These are phyloP conservation scores for Fraxinus baroniana DNA, from an alignment of 305 asterid species.

Conservation along the genomic window DNA sequence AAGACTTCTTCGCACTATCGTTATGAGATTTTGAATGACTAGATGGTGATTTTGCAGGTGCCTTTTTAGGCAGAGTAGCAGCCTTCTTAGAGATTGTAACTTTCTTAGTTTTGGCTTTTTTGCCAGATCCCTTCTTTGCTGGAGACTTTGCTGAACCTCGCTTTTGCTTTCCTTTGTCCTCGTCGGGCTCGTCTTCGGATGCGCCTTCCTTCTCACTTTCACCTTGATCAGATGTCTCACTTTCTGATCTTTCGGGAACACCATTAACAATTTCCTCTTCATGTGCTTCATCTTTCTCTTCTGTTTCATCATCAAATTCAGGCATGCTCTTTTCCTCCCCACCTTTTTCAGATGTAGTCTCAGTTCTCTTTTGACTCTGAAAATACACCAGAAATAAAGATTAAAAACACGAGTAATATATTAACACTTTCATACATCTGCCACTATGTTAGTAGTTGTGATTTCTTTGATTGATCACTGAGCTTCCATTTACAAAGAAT, in stretches of 20 bases:
- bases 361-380: slow-evolving; percentile 56
- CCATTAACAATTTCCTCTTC: slow-evolving; percentile 40
- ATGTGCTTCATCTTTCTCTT: slow-evolving; percentile 42
- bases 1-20: slow-evolving; percentile 49
- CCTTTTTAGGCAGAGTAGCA: slow-evolving; percentile 45
- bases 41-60: slow-evolving; percentile 46
- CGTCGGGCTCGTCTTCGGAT: slow-evolving; percentile 42
- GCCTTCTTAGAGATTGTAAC: slow-evolving; percentile 39
- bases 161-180: slow-evolving; percentile 38
- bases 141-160: slow-evolving; percentile 24
- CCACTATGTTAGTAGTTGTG: background rate
- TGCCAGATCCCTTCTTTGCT: slow-evolving; percentile 32
- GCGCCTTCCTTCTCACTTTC: slow-evolving; percentile 55
- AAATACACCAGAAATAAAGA: slow-evolving; percentile 11
- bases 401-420: background rate
- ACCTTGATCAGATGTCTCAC: slow-evolving; percentile 63
- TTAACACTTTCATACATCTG: slow-evolving; percentile 10
- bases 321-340: slow-evolving; percentile 44
- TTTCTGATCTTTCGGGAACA: slow-evolving; percentile 51
- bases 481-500: background rate
- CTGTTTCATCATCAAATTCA: slow-evolving; percentile 62
- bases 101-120: slow-evolving; percentile 42
- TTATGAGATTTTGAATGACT: slow-evolving; percentile 42
- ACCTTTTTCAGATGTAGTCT: slow-evolving; percentile 45
- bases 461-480: slow-evolving; percentile 9